Percentiles rank a stretch among this genome's conserved stretches.
These are phyloP conservation scores for Xylaria sp. DNA, from an alignment of 2,329 filamentous ascomycete species.

Conservation along the genomic window DNA sequence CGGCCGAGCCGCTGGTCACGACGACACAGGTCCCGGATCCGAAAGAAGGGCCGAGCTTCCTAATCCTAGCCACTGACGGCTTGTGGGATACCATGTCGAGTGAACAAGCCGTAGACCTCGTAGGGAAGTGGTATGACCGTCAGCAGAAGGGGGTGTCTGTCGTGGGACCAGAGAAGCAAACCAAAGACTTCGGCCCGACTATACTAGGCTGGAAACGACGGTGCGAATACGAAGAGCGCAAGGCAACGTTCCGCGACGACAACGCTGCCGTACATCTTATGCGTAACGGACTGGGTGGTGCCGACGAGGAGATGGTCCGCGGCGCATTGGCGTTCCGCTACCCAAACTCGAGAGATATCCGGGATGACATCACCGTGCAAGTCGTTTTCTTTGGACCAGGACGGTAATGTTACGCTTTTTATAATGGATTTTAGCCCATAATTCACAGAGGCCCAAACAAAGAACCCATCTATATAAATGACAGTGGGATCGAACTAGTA, in stretches of 20 bases:
- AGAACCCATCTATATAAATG: not conserved
- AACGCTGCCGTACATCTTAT: constrained; percentile 85
- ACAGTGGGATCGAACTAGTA: not conserved
- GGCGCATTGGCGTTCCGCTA: constrained; percentile 77
- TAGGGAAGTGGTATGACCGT: constrained; percentile 63
- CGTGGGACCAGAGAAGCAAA: constrained; percentile 22
- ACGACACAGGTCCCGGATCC: constrained; percentile 60
- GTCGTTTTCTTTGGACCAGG: constrained; percentile 79
- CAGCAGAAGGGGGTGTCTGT: constrained; percentile 44
- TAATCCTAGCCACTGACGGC: constrained; percentile 75
- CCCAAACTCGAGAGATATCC: constrained; percentile 71
- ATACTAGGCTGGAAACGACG: constrained; percentile 43
- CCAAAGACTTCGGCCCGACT: constrained; percentile 42
- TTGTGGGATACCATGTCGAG: constrained; percentile 71
- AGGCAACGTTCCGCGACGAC: constrained; percentile 81
- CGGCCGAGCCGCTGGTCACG: constrained; percentile 72
- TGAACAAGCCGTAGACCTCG: constrained; percentile 67
- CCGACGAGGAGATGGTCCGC: constrained; percentile 77
- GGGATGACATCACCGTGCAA: constrained; percentile 86
- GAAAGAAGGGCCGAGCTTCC: constrained; percentile 61
- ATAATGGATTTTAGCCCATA: not conserved
- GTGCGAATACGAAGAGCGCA: constrained; percentile 58
- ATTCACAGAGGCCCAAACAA: not conserved
- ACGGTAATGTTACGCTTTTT: constrained; percentile 1
- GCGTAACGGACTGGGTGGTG: constrained; percentile 83